phyloP scores from a whole-genome alignment of 2,329 filamentous ascomycete genomes.

The Trichophyton verrucosum region DNA sequence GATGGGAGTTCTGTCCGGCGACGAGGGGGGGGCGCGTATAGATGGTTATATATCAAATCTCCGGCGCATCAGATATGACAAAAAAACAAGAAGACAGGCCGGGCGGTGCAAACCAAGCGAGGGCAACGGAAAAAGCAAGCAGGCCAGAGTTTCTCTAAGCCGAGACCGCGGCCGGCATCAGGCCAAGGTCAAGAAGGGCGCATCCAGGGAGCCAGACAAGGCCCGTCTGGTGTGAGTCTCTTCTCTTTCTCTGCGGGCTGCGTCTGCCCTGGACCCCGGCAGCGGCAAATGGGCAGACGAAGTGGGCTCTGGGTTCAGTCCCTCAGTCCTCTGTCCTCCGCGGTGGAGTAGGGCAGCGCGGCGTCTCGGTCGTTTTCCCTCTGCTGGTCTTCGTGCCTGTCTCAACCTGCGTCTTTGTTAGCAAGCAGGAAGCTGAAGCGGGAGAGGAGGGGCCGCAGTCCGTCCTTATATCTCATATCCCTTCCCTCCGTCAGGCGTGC shows the following conservation, averaged over 20 bases:
- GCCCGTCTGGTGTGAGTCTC: neutral
- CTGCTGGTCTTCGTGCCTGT: neutral
- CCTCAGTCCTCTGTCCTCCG: neutral
- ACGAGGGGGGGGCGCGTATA: neutral
- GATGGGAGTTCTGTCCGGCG: neutral
- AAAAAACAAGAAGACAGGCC: neutral
- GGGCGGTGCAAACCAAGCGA: neutral
- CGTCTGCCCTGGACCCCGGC: neutral
- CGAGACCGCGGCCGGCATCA: neutral
- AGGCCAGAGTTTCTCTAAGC: neutral
- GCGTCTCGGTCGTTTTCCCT: neutral
- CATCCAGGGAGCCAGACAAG: too few species aligned
- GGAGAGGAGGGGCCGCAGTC: neutral
- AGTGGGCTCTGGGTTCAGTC: neutral
- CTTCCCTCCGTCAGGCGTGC: too few species aligned
- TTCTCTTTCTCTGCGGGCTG: neutral
- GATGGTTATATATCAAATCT: neutral
- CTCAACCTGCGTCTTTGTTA: neutral
- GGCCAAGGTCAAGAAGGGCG: neutral
- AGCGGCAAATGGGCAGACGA: neutral
- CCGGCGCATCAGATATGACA: neutral
- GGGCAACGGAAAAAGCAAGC: neutral
- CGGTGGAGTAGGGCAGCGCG: neutral
- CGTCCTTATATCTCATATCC: too few species aligned
- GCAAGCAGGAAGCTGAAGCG: neutral